Base-by-base conservation (phyloP, 1,139 yeast genomes). In the Scheffersomyces quercinus region DNA sequence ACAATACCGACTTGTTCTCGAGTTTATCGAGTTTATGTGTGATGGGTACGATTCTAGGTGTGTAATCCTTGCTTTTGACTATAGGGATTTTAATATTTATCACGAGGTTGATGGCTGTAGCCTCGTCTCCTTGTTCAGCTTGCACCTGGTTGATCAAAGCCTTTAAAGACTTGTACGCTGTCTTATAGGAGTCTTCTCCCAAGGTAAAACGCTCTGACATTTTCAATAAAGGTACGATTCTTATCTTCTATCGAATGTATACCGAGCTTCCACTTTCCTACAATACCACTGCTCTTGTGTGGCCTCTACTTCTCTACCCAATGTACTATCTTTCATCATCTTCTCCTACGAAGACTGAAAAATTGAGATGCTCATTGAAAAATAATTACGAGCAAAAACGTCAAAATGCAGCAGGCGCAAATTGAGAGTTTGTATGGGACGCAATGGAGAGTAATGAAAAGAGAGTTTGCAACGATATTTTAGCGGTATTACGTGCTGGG, bases 41-140 rank as follows among this genome's bases (percentile, higher is more conserved):
- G n/a, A 86, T 50, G 2, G 88, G 86, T 32, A 86, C 74, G 37
- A 86, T 79, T 49, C 91, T 65, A 3, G 91, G 89, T 1, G 79
- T 73, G 49, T 77, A 75, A 51, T 84, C 89, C 45, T 77, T 81
- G 16, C 68, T 53, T 35, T 67, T 63, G 4, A 79, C 60, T 14
- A 84, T 67, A 29, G 80, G 79, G 33, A 67, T 68, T 16, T 68
- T 70, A 15, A 82, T 75, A 53, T 81, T 82, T 41, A 86, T 68
- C 39, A 83, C 75, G 36, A 85, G 56, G 50, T 73, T 78, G 3
- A 85, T 54, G 36, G 52, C 43, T 2, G 20, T 31, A 20, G 24
- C 35, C 5, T 14, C 20, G 24, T 13, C 20, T 14, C 20, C 35
- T 31, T 31, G 35, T 36, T 52, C 55, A 14, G 49, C 42, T 5